Base-by-base conservation (phyloP, 306 rosid genomes). In the Alnus rubra region DNA sequence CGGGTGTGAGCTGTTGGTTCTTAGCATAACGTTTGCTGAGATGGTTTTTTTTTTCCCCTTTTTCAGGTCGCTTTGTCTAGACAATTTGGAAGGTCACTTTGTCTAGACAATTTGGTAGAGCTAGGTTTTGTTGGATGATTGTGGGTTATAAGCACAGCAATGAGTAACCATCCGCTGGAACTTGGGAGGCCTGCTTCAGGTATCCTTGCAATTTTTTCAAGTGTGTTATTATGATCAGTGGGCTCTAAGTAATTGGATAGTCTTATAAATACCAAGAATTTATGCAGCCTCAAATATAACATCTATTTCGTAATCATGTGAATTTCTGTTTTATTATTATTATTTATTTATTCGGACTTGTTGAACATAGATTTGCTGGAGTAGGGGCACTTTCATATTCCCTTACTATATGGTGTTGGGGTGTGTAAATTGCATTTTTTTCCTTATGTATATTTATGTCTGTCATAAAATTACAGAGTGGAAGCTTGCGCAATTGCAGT, bases 121-220 rank as follows among this genome's bases (percentile, higher is more conserved):
- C 53, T 76, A 37, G 49, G 74, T 56, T 73, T 55, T 53, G 47
- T 77, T 84, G 84, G 85, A 89, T 82, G 88, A 71, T 78, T 73
- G 82, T 65, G 74, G 56, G 28, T 67, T 79, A 74, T 44, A 65
- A 80, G 71, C 62, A 33, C 74, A 82, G 86, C 83, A 76, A 85
- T 79, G 87, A 85, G 75, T 87, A 76, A 84, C 74, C 71, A 69
- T 15, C 83, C 82, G 23, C 71, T 77, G 88, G 94, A 83, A 56
- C 84, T 83, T 74, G 91, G 88, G 82, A 86, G 88, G 81, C 90
- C 90, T 74, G 78, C 86, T 56, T 89, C 99, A 81, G 91, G 99
- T 92, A 88, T 76, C 71, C 74, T 82, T 83, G 44, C 69, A 37
- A 69, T 79, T 33, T 73, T 76, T 75, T 10, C 1, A 12, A 47